Evolutionary conservation across 2,329 filamentous ascomycete species (phyloP).

Genomic region (Aspergillus fischeri): DNA sequence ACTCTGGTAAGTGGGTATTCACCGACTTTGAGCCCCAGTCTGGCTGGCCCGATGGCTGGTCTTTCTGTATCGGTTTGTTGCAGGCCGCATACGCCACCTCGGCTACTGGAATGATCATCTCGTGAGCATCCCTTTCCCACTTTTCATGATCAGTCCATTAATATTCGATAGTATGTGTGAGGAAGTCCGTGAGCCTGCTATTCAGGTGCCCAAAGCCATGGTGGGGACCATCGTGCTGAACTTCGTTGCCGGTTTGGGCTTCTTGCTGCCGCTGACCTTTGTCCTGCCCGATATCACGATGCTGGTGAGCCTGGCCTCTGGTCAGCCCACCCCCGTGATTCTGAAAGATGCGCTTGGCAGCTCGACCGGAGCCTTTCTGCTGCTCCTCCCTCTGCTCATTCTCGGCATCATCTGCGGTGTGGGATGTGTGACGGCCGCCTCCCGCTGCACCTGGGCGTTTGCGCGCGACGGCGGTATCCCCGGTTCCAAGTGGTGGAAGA

Average conservation of each 20-base stretch:
- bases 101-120: slow-evolving; percentile 71
- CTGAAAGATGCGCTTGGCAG: slow-evolving; percentile 72
- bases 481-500: slow-evolving; percentile 60
- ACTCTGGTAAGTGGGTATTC: slow-evolving; percentile 55
- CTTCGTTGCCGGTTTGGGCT: slow-evolving; percentile 60
- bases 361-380: slow-evolving; percentile 65
- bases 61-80: slow-evolving; percentile 65
- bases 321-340: slow-evolving; percentile 68
- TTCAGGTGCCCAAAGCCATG: slow-evolving; percentile 66
- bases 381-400: slow-evolving; percentile 64
- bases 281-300: slow-evolving; percentile 63
- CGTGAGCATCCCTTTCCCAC: slow-evolving; percentile 46
- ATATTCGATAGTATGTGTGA: slow-evolving; percentile 54
- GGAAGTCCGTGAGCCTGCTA: slow-evolving; percentile 60
- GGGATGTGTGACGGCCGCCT: slow-evolving; percentile 67
- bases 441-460: slow-evolving; percentile 69
- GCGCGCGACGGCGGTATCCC: slow-evolving; percentile 69
- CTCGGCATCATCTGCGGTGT: slow-evolving; percentile 70
- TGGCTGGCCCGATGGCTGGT: slow-evolving; percentile 67
- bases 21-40: slow-evolving; percentile 56
- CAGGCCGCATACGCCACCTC: slow-evolving; percentile 66
- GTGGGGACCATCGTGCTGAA: slow-evolving; percentile 63
- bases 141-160: background rate
- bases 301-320: slow-evolving; percentile 61
- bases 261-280: slow-evolving; percentile 69